Evolutionary conservation across 1,284 basidiomycete genomes (phyloP), one percentile per base, ranked within the genome.

Genomic region (Leccinum pachyderme): DNA sequence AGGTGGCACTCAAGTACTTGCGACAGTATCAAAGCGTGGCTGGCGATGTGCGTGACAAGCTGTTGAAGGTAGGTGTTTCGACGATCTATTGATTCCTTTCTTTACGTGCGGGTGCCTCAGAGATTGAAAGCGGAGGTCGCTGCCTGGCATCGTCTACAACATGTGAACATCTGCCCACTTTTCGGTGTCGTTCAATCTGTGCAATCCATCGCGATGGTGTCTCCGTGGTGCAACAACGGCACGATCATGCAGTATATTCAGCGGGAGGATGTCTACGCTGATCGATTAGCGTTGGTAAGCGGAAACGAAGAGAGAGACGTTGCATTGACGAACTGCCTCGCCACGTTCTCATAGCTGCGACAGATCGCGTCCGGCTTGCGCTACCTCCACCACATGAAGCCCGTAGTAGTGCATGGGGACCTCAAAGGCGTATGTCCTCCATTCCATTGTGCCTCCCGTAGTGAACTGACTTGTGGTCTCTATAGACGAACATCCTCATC

Each of bases 221-320:
- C 81, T 3, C 77, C 77, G 7, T 84, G 82, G 81, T 82, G 79
- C 60, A 74, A 77, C 47, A 82, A 84, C 52, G 82, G 82, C 18
- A 81, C 77, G 5, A 70, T 84, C 51, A 73, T 70, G 52, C 67
- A 75, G 31, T 83, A 81, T 61, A 63, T 83, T 49, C 72, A 72
- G 55, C 66, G 71, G 7, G 52, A 55, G 25, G 73, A 78, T 54
- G 68, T 73, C 1, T 62, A 61, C 4, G 74, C 63, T 8, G 72
- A 82, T 55, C 72, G 78, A 49, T 60, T 81, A 45, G 71, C 67
- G 43, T 61, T 82, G 65, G 81, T 82, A 53, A 58, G 76, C 69
- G 48, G 24, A 24, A 5, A 18, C 18, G 18, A 32, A 12, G 9
- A 27, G 28, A 0, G 31, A 18, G 22, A 7, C 24, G 22, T 12